These are phyloP conservation scores for Avena insularis DNA, from an alignment of 176 grass and related monocot genomes.

Conservation along the genomic window DNA sequence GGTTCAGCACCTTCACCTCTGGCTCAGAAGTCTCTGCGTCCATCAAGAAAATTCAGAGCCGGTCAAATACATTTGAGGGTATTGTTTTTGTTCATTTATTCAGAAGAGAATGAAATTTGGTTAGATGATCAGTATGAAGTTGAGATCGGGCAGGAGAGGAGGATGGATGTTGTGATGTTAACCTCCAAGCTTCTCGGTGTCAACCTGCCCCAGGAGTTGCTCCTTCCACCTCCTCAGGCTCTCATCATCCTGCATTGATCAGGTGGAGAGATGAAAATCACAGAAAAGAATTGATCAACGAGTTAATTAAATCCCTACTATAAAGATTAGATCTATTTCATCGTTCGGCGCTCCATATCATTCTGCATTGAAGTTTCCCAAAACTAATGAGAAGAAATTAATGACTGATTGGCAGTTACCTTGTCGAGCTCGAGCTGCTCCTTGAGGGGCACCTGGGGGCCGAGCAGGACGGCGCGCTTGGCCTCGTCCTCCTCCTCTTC, in stretches of 20 bases:
- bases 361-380: not conserved
- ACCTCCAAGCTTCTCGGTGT: slow-evolving; percentile 82
- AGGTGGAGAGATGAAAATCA: not conserved
- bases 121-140: not conserved
- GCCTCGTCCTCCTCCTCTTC: slow-evolving; percentile 71
- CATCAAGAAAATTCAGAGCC: not conserved
- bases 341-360: not conserved
- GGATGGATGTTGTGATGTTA: not conserved
- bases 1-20: slow-evolving; percentile 75
- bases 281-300: not conserved
- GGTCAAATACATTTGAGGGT: not conserved
- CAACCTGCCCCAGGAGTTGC: slow-evolving; percentile 82
- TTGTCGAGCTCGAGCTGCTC: slow-evolving; percentile 92
- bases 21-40: slow-evolving; percentile 75
- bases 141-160: not conserved
- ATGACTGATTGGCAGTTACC: slow-evolving; percentile 37
- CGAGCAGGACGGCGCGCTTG: slow-evolving; percentile 61
- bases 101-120: not conserved
- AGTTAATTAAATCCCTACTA: not conserved
- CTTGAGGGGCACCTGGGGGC: slow-evolving; percentile 84
- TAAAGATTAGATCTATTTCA: not conserved
- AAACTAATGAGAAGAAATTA: not conserved
- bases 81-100: not conserved
- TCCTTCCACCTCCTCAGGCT: slow-evolving; percentile 94
- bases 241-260: slow-evolving; percentile 68